Base-by-base conservation (phyloP, 2,329 filamentous ascomycete species). In the Xylariaceae sp. region DNA sequence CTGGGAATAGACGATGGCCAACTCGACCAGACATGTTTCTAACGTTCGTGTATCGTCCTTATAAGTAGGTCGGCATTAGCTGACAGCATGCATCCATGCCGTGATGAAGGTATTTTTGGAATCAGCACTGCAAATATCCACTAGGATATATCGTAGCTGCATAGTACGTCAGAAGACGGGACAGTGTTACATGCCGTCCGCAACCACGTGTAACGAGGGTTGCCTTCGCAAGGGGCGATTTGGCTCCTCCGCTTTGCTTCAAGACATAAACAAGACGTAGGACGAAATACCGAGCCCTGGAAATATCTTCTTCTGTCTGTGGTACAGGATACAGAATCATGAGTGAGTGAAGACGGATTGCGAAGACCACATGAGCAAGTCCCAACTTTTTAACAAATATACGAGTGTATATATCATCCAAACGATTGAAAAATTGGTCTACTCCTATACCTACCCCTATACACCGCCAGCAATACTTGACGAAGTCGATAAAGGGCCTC, bases 81-180 rank as follows among this genome's bases (percentile, higher is more conserved):
- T 57, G 57, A 57, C 57, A 49, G 60, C 57, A 60, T 60, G 50
- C 54, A 52, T 62, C 53, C 54, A 54, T 54, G 52, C 51, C 42
- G 53, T 37, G 51, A 62, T 42, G 48, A 44, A 18, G 51, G 46
- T 59, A 62, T 59, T 62, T 57, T 56, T 60, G 54, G 52, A 56
- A 48, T 47, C 44, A 37, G 49, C 53, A 41, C 37, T 57, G 59
- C 48, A 44, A 48, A 47, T 19, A 45, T 50, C 23, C 23, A n/a
- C 23, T 26, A 26, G 23, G 23, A 26, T 26, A 26, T 26, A 9
- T n/a, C n/a, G n/a, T n/a, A n/a, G n/a, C n/a, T 26, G 9, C 23
- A 26, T 26, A 9, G 23, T 26, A 26, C 23, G 23, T 26, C 23
- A 26, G 40, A 44, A 43, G 48, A 43, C 42, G 48, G 51, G 42